Evolutionary conservation across 2,329 filamentous ascomycete species (phyloP).

Genomic region (Drechslera avenae): DNA sequence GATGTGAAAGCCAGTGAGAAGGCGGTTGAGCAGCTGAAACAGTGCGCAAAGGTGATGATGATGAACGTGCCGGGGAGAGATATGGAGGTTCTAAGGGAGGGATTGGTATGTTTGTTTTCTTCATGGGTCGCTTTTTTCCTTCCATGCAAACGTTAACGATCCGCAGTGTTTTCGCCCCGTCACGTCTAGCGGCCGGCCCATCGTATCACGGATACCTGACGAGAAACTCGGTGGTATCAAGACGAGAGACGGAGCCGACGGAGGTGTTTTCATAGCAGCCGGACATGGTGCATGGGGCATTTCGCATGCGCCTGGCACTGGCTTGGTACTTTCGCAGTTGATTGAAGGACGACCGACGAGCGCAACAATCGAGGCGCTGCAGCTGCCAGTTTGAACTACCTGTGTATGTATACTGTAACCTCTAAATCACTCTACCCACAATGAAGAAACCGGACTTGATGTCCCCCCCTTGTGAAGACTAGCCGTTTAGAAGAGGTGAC

Average conservation of each 20-base stretch:
- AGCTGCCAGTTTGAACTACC: conserved; percentile 21
- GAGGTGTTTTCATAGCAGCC: conserved; percentile 72
- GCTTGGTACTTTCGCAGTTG: conserved; percentile 72
- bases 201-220: conserved; percentile 65
- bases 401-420: too few species aligned
- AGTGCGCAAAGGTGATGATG: conserved; percentile 57
- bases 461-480: too few species aligned
- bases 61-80: conserved; percentile 54
- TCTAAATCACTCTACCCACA: too few species aligned
- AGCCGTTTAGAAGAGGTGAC: too few species aligned
- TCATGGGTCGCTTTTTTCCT: not conserved
- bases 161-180: conserved; percentile 71
- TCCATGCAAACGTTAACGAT: conserved; percentile 9
- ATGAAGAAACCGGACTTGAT: too few species aligned
- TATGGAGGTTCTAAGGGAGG: conserved; percentile 66
- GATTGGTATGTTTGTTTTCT: conserved; percentile 52
- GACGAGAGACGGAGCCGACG: conserved; percentile 52
- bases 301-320: conserved; percentile 65
- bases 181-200: conserved; percentile 66
- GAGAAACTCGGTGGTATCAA: conserved; percentile 58
- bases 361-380: conserved; percentile 63
- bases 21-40: conserved; percentile 58
- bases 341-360: conserved; percentile 63
- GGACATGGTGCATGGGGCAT: conserved; percentile 79
- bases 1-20: conserved; percentile 55